A percentile compares a stretch with the other conserved stretches of the same genome.
Conservation (phyloP, 139 green algal species). For the Chloropicon primus region DNA sequence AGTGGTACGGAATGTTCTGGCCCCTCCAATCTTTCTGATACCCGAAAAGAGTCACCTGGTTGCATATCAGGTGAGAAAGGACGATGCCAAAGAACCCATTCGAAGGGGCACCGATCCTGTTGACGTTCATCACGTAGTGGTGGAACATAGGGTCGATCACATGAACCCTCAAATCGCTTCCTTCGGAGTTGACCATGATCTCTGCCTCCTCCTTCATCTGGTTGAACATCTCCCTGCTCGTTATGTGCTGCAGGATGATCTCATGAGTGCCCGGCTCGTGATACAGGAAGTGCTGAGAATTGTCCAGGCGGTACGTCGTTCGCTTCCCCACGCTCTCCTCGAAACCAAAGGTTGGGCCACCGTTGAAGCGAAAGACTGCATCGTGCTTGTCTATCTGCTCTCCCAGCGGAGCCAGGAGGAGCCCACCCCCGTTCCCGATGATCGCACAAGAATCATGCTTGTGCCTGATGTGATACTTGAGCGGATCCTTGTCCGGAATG, state of each 20-base stretch:
- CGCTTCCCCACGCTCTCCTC: slow-evolving; percentile 1
- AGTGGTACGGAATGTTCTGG: slow-evolving; percentile 7
- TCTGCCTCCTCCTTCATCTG: neutral
- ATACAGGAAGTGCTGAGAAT: slow-evolving; percentile 6
- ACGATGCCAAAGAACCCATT: slow-evolving; percentile 5
- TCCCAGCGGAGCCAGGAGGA: neutral
- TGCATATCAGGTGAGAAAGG: slow-evolving; percentile 1
- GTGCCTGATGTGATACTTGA: neutral
- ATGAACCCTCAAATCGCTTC: neutral
- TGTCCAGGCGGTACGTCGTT: slow-evolving; percentile 4
- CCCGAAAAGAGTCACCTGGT: slow-evolving; percentile 1
- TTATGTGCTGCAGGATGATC: slow-evolving; percentile 10
- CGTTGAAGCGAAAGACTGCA: slow-evolving; percentile 7
- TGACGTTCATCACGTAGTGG: slow-evolving; percentile 2
- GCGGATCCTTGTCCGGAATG: neutral
- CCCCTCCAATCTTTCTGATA: slow-evolving; percentile 5
- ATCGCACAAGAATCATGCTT: slow-evolving; percentile 2
- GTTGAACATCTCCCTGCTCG: neutral
- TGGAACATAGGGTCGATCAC: slow-evolving; percentile 10
- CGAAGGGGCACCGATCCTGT: neutral
- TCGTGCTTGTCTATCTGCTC: slow-evolving; percentile 9
- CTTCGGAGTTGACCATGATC: neutral
- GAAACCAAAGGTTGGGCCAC: slow-evolving; percentile 3
- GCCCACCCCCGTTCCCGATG: slow-evolving; percentile 7
- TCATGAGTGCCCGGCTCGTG: neutral